Base-by-base conservation (phyloP, 257 asterid genomes). In the Anisodus tanguticus region DNA sequence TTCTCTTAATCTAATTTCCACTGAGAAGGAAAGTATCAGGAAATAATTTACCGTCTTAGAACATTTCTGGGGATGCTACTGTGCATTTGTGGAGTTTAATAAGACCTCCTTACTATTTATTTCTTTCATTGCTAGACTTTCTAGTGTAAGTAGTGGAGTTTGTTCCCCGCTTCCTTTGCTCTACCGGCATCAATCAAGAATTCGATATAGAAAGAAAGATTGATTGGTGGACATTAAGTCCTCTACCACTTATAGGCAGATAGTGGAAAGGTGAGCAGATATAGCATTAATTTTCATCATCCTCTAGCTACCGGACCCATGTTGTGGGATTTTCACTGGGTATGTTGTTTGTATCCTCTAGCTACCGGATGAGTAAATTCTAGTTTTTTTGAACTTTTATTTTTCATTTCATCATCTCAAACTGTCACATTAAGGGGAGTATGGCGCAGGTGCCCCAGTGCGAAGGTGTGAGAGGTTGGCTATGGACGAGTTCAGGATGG, bases 81-180 rank as follows among this genome's bases (percentile, higher is more conserved):
- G 76, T 6, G 3, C 51, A 68, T 41, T 37, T 68, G 19, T 68
- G 45, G 17, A 66, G 72, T 37, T 16, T 7, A 37, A 37, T 68
- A 37, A 37, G 76, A 68, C 76, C 12, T 66, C 51, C 76, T 13
- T 76, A 76, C 15, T 26, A 7, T 51, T 22, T 12, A 31, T 51
- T 26, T 76, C 47, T 51, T 12, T 76, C 57, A 51, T 76, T 76
- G 15, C 63, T 26, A 19, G 60, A 19, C 81, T 76, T 68, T 68
- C 77, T 68, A 68, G 3, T 6, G 53, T 39, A 39, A 39, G 77
- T 68, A 68, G 12, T 68, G 31, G 53, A 68, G 26, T 68, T 68
- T 68, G 77, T 68, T 68, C 31, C 49, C 53, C 7, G 7, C 77
- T 37, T 39, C 53, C 12, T 68, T 68, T 68, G 77, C 53, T 68